Evolutionary conservation across 306 rosid species (phyloP).

Genomic region (Prosopis cineraria): DNA sequence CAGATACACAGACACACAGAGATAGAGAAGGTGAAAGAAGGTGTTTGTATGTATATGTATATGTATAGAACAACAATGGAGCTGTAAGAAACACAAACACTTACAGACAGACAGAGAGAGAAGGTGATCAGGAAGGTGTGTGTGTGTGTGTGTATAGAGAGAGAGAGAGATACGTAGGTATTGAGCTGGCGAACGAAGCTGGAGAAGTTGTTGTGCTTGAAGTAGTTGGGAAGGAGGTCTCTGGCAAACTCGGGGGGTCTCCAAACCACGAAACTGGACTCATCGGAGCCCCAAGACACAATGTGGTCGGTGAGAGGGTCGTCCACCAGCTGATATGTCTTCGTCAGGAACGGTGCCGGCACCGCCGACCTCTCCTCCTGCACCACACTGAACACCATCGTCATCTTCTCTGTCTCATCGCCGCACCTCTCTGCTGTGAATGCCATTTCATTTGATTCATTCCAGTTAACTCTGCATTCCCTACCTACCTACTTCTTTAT

Average conservation of each 20-base stretch:
- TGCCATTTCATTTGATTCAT: too few species aligned
- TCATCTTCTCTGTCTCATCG: neutral
- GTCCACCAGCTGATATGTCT: slow-evolving; percentile 80
- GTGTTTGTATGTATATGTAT: too few species aligned
- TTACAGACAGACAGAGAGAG: too few species aligned
- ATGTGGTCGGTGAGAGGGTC: slow-evolving; percentile 75
- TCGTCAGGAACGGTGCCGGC: slow-evolving; percentile 75
- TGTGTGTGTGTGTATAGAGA: too few species aligned
- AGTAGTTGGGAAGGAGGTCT: slow-evolving; percentile 79
- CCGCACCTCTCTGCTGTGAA: neutral
- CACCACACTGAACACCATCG: slow-evolving; percentile 48
- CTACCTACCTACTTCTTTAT: neutral
- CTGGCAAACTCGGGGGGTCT: slow-evolving; percentile 78
- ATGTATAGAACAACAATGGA: too few species aligned
- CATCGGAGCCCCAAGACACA: slow-evolving; percentile 78
- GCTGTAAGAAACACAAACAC: too few species aligned
- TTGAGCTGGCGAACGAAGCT: slow-evolving; percentile 88
- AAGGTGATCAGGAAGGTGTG: too few species aligned
- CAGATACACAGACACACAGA: too few species aligned
- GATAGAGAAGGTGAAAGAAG: too few species aligned
- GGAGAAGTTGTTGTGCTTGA: slow-evolving; percentile 91
- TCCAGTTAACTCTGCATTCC: too few species aligned
- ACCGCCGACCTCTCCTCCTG: slow-evolving; percentile 39
- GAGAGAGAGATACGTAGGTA: slow-evolving; percentile 55
- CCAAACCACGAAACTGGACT: slow-evolving; percentile 71